Conservation (phyloP, 345 rosid genomes). For the Eucalyptus cloeziana region DNA sequence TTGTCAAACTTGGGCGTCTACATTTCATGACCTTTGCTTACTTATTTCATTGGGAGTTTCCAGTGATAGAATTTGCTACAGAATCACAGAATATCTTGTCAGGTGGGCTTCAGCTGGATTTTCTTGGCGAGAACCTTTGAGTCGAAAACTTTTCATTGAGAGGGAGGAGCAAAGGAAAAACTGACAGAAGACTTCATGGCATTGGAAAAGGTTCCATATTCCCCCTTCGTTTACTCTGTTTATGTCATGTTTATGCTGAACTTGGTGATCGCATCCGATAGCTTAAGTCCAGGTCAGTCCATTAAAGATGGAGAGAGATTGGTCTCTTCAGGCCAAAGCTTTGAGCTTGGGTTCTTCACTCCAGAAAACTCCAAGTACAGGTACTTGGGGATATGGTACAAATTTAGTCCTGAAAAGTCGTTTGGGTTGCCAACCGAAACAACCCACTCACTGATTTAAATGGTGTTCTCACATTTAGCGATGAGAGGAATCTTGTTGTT, state of each 20-base stretch:
- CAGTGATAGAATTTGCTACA: background rate
- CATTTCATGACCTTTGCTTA: background rate
- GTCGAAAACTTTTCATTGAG: background rate
- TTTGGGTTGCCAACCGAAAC: conserved; percentile 41
- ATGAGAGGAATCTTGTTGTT: conserved; percentile 1
- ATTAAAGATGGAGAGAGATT: background rate
- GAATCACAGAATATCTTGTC: too few species aligned
- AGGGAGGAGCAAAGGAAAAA: background rate
- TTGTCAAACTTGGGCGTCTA: conserved; percentile 10
- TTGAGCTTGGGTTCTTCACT: conserved; percentile 14
- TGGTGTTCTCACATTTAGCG: conserved; percentile 1
- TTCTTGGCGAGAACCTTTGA: background rate
- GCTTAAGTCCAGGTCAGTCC: background rate
- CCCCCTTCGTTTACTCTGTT: background rate
- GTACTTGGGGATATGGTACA: conserved; percentile 30
- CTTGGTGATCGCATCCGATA: background rate
- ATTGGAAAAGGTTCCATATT: background rate
- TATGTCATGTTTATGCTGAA: background rate
- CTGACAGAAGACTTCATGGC: background rate
- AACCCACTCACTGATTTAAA: conserved; percentile 2
- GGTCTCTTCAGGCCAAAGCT: background rate
- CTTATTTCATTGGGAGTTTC: background rate
- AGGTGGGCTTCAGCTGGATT: background rate
- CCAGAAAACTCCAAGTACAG: conserved; percentile 1
- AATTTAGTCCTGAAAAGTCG: background rate